Evolutionary conservation across 2,329 filamentous ascomycete genomes (phyloP).

Genomic region (Penicillium olsonii): DNA sequence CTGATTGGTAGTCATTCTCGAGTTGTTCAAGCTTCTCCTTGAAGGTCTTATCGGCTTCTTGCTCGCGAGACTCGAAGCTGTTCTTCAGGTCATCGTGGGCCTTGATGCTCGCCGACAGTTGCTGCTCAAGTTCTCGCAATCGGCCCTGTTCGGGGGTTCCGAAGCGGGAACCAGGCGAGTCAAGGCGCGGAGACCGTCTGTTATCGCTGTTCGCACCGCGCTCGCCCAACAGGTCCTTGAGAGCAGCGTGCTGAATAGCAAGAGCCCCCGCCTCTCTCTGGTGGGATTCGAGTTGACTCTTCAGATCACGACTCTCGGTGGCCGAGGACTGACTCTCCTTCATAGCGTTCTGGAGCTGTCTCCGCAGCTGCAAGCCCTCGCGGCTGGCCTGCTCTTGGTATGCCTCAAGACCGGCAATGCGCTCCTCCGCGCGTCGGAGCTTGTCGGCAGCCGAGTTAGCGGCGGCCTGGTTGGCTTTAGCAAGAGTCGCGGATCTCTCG

Average conservation of each 20-base stretch:
- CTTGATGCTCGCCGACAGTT: conserved; percentile 73
- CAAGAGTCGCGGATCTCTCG: conserved; percentile 73
- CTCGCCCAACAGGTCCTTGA: conserved; percentile 90
- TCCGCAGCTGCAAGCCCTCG: conserved; percentile 84
- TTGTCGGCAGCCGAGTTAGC: conserved; percentile 86
- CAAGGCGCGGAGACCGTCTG: conserved; percentile 70
- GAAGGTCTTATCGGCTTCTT: conserved; percentile 85
- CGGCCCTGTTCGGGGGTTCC: conserved; percentile 76
- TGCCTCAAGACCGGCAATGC: conserved; percentile 92
- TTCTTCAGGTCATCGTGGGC: conserved; percentile 84
- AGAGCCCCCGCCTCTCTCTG: conserved; percentile 94
- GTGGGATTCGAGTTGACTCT: conserved; percentile 78
- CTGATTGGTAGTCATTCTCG: conserved; percentile 96
- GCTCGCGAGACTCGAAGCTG: conserved; percentile 73
- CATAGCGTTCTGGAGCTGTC: conserved; percentile 82
- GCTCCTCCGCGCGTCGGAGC: conserved; percentile 87
- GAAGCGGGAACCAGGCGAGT: conserved; percentile 73
- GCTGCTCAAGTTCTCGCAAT: conserved; percentile 82
- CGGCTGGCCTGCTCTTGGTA: conserved; percentile 97
- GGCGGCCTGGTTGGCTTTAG: conserved; percentile 84
- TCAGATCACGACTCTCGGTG: conserved; percentile 76
- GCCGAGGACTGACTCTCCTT: conserved; percentile 82
- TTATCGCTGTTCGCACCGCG: conserved; percentile 76
- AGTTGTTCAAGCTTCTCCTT: conserved; percentile 91
- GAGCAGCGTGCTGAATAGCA: conserved; percentile 84